phyloP scores from a whole-genome alignment of 371 early-diverging fungal genomes.

The Chytridiales sp. region DNA sequence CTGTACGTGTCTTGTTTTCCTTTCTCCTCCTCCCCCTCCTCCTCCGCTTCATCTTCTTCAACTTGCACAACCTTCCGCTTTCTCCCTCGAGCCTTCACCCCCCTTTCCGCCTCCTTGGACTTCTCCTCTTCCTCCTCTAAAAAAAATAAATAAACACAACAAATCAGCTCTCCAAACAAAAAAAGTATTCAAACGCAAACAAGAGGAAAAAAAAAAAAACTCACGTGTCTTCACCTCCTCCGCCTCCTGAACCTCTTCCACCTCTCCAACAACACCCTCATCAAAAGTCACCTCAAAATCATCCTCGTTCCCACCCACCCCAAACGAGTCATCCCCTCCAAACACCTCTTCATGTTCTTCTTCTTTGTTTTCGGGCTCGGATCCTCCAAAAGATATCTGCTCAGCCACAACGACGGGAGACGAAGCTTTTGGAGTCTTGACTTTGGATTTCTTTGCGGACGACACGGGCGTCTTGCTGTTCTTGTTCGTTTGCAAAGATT shows the following conservation, averaged over 20 bases:
- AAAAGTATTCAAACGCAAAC: no score
- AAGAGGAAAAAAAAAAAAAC: no score
- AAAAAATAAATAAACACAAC: no score
- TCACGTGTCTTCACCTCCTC: no score
- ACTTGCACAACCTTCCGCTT: no score
- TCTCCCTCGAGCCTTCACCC: background rate
- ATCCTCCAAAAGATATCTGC: background rate
- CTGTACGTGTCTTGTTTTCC: background rate
- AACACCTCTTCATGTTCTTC: background rate
- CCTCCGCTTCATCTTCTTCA: slow-evolving; percentile 2
- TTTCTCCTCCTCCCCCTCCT: background rate
- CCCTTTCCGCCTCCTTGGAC: no score
- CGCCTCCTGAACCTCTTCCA: background rate
- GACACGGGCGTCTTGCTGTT: no score
- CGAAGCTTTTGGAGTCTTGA: background rate
- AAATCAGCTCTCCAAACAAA: no score
- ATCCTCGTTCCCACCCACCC: background rate
- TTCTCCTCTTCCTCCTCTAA: background rate
- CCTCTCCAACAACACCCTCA: background rate
- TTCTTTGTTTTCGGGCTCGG: background rate
- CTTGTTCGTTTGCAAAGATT: no score
- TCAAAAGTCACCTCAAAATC: background rate
- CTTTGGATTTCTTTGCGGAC: no score
- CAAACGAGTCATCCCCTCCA: slow-evolving; percentile 3
- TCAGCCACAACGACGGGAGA: slow-evolving; percentile 1